Percentiles rank a stretch among this genome's conserved stretches.
Evolutionary conservation across 768 basidiomycete species (phyloP).

Genomic region (Russula emetica): DNA sequence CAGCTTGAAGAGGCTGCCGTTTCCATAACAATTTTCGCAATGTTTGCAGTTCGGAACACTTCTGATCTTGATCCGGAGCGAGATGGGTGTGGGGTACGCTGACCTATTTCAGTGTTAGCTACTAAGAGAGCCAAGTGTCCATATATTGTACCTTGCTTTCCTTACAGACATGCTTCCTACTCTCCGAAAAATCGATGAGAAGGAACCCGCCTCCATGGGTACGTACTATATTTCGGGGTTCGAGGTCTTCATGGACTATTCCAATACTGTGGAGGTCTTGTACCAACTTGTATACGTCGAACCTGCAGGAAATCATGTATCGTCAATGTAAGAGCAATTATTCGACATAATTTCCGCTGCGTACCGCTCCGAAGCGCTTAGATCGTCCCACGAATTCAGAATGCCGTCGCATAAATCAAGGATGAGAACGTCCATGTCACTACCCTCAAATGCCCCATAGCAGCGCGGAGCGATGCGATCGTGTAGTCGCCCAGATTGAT

Average conservation of each 20-base stretch:
- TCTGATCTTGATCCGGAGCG: too few relatives aligned
- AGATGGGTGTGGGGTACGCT: too few relatives aligned
- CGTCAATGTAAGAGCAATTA: not conserved
- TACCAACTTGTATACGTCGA: not conserved
- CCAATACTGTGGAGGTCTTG: not conserved
- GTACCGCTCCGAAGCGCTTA: not conserved
- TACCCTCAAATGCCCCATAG: not conserved
- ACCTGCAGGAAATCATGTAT: not conserved
- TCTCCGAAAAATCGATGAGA: constrained; percentile 3
- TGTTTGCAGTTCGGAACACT: too few relatives aligned
- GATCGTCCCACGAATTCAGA: not conserved
- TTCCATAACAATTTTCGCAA: too few relatives aligned
- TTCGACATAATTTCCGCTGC: not conserved
- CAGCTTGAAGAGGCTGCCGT: too few relatives aligned
- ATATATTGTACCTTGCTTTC: not conserved
- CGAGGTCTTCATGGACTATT: not conserved
- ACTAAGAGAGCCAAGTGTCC: not conserved
- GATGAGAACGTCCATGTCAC: not conserved
- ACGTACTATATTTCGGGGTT: not conserved
- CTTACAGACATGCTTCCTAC: not conserved
- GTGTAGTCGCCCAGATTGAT: not conserved
- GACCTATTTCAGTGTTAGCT: not conserved
- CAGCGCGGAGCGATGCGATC: not conserved
- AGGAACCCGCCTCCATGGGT: not conserved
- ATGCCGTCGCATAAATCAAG: not conserved